Base-by-base conservation (phyloP, 306 rosid species). In the Hippophae gyantsensis region DNA sequence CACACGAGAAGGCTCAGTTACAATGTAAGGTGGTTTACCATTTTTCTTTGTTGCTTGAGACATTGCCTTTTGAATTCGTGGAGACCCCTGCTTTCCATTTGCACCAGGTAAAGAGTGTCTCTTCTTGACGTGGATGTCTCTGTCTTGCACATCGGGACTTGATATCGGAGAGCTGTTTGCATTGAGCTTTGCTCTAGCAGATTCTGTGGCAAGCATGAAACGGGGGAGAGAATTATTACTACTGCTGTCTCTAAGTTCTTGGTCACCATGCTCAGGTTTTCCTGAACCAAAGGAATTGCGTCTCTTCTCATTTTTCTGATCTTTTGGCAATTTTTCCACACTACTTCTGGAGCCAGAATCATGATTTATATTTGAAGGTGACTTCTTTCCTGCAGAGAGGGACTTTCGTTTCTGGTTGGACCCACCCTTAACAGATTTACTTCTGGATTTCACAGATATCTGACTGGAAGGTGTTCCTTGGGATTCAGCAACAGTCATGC, bases 171-270 rank as follows among this genome's bases (percentile, higher is more conserved):
- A 84, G 60, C 61, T 80, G 52, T 70, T 82, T 18, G 90, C 83
- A 52, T 65, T 78, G 13, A 82, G 32, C 84, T 93, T 93, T 73
- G 99, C 99, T 85, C 75, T 86, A 41, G 97, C 99, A 42, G 97
- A 93, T 77, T 93, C 80, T 13, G 99, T 93, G 48, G 88, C 97
- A 77, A 86, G 97, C 99, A 93, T 93, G 77, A 88, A 93, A 69
- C 44, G 97, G 25, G 99, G 99, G 68, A 88, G 42, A 55, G 88
- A 69, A 68, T n/a, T 78, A 27, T 80, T 86, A 72, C 58, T 70
- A 71, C 64, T 69, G 74, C 86, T 79, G 66, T 82, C 90, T 69
- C 66, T 66, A 43, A 86, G 74, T 64, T 86, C 99, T 68, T 80
- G 84, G 62, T 86, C 95, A 60, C 38, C 25, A 1, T 78, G 69